These are phyloP conservation scores for Eucalyptus erythrocorys DNA, from an alignment of 345 rosid species.

Conservation along the genomic window DNA sequence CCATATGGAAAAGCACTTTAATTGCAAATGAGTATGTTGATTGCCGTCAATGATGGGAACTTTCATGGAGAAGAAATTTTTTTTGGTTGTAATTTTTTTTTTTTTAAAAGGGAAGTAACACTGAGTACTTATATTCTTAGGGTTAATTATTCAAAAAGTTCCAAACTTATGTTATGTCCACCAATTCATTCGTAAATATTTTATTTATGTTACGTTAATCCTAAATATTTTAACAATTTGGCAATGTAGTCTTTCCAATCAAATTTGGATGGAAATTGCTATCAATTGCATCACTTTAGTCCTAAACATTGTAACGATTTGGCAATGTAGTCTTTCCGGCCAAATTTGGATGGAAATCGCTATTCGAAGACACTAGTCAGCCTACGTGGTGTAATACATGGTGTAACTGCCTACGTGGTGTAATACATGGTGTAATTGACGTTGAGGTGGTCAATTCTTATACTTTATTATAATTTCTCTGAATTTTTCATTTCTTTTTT, in stretches of 20 bases:
- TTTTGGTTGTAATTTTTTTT: neutral
- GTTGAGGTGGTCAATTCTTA: neutral
- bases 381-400: too few relatives aligned
- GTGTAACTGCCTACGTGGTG: too few relatives aligned
- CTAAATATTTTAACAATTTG: rapidly evolving
- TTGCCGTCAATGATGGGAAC: neutral
- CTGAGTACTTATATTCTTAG: neutral
- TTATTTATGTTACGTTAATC: neutral
- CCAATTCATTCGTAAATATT: rapidly evolving
- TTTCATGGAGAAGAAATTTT: neutral
- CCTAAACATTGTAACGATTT: rapidly evolving
- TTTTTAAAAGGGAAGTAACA: neutral
- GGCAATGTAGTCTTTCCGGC: rapidly evolving
- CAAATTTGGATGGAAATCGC: neutral
- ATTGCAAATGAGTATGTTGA: neutral
- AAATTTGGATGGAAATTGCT: neutral
- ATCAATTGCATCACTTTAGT: too few relatives aligned
- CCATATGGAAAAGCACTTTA: neutral
- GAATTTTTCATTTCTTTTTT: neutral
- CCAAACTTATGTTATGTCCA: neutral
- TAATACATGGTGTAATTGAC: too few relatives aligned
- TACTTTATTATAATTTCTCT: neutral
- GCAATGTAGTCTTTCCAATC: rapidly evolving
- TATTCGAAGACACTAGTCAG: neutral
- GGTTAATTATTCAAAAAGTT: neutral